Evolutionary conservation across 2,329 filamentous ascomycete genomes (phyloP), one percentile per base, ranked within the genome.

Genomic region (Ascocoryne sarcoides): DNA sequence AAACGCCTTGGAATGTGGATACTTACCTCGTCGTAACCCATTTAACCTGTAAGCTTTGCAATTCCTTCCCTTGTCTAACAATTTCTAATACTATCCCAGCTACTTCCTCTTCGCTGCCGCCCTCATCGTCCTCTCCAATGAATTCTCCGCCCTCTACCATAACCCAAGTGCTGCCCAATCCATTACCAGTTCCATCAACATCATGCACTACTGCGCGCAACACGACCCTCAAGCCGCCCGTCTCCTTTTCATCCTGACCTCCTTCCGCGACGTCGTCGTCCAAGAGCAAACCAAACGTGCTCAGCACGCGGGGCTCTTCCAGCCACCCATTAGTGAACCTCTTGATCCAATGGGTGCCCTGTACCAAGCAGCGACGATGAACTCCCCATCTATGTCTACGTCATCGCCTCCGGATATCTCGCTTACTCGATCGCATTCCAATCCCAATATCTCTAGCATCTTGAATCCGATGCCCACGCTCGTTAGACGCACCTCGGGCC

Each of bases 41-140:
- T 75, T 77, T 44, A 61, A 75, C 38, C 65, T 76, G 74, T 77
- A 57, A 61, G 72, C n/a, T n/a, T n/a, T n/a, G n/a, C n/a, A n/a
- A n/a, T 59, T 14, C 9, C 3, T n/a, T 1, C 8, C 9, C 4
- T 4, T 8, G 5, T 10, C 17, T 18, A n/a, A 32, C 12, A 7
- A 10, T n/a, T 9, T 12, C 16, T 12, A 15, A 10, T 10, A n/a
- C 2, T 30, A 17, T 12, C 36, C 48, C 19, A 78, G 75, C 48
- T 70, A 76, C 50, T 75, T 72, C 39, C 62, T 78, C 29, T 77
- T 76, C 45, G 64, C 73, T 4, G 69, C 74, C 1, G 63, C 67
- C 0, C 61, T 79, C 2, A 63, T 77, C 21, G 62, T 76, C 3
- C 57, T 76, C 32, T 73, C 71, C 48, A 78, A 77, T 51, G 70